Base-by-base conservation (phyloP, 176 grass and related monocot species). In the Coix lacrymajobi region DNA sequence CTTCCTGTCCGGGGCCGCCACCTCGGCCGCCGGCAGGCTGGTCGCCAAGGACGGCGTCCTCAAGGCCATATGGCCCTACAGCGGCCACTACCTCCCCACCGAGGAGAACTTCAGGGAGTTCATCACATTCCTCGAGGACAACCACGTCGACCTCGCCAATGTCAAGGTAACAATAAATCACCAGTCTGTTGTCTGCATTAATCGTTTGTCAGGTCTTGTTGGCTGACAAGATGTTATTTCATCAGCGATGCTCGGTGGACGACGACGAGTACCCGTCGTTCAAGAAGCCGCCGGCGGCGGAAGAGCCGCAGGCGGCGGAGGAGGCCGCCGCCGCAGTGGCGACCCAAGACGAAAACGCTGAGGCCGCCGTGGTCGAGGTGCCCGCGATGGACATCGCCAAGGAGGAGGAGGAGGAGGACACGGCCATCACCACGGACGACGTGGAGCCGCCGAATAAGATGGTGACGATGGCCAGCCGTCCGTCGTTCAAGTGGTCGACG, bases 61-160 rank as follows among this genome's bases (percentile, higher is more conserved):
- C 76, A 56, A 89, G 93, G 97, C 93, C 7, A 99, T 99, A 51
- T 99, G 93, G 97, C 97, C 97, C n/a, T 99, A 99, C 48, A 99
- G 97, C 29, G 97, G 97, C 25, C 97, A 99, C 69, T 99, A 99
- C 69, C 89, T 94, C 41, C 97, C 97, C 3, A 99, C 93, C 5
- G 93, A 99, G 33, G 93, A 99, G 39, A 96, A 99, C 62, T 99
- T 99, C 32, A 84, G 85, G 22, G 97, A 99, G 91, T 94, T 99
- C 84, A 90, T 96, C 71, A 76, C 83, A 68, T 99, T 99, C 83
- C 82, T 99, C 20, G 83, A 92, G 90, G 93, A 96, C 28, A 89
- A 99, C 85, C 84, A 32, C 56, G 97, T 99, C 19, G 93, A 99
- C 32, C 93, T 99, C 19, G 62, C 79, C 20, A 92, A 96, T 62